A percentile compares a stretch with the other conserved stretches of the same genome.
These are phyloP conservation scores for Tuber borchii DNA, from an alignment of 495 filamentous ascomycete genomes.

Conservation along the genomic window DNA sequence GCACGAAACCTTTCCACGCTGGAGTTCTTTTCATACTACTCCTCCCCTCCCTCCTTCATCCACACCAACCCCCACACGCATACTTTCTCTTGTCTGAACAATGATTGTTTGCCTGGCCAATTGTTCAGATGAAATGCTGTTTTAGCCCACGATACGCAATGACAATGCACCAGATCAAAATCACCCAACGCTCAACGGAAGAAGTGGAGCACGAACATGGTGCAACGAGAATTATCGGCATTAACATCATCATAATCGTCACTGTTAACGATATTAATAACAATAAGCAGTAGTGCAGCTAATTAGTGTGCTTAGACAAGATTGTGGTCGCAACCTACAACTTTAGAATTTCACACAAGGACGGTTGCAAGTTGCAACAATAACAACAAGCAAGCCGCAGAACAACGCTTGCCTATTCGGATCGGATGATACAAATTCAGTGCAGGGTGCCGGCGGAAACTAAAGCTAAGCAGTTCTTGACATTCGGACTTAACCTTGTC, in stretches of 20 bases:
- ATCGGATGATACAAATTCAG: slow-evolving; percentile 34
- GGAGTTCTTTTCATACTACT: background rate
- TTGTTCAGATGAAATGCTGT: slow-evolving; percentile 12
- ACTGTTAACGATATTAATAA: background rate
- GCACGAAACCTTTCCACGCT: slow-evolving; percentile 5
- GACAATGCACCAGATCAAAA: slow-evolving; percentile 26
- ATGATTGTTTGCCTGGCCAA: slow-evolving; percentile 34
- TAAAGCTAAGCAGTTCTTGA: background rate
- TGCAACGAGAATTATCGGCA: background rate
- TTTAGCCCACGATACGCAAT: slow-evolving; percentile 19
- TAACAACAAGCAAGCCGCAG: background rate
- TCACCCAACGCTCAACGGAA: background rate
- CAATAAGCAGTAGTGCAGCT: background rate
- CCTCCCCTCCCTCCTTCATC: background rate
- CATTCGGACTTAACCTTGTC: background rate
- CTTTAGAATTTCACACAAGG: background rate
- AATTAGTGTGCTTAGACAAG: background rate
- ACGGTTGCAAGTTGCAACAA: too few species aligned
- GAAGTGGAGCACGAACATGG: background rate
- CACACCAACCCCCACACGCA: background rate
- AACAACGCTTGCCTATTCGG: slow-evolving; percentile 30
- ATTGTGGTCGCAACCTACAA: background rate
- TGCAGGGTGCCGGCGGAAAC: background rate
- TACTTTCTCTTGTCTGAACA: slow-evolving; percentile 13
- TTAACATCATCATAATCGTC: background rate